These are phyloP conservation scores for Sordariomycetes sp. DNA, from an alignment of 2,329 filamentous ascomycete species.

Conservation along the genomic window DNA sequence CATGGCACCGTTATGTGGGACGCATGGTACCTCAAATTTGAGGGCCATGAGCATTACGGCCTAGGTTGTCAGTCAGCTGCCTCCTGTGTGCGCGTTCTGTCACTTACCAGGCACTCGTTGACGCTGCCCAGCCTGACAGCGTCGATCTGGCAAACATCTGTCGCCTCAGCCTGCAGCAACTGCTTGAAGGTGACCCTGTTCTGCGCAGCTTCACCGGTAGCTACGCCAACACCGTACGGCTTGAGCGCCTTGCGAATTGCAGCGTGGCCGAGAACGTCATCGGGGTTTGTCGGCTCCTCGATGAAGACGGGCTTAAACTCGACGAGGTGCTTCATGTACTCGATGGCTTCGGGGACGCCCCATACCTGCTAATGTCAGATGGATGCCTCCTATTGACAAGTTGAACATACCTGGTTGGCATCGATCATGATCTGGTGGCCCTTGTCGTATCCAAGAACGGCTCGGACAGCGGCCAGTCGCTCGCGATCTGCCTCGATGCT, in stretches of 20 bases:
- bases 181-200: constrained; percentile 94
- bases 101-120: constrained; percentile 72
- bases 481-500: constrained; percentile 62
- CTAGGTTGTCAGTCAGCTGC: too few relatives aligned
- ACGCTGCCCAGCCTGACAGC: constrained; percentile 84
- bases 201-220: constrained; percentile 92
- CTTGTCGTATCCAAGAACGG: constrained; percentile 72
- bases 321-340: constrained; percentile 72
- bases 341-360: constrained; percentile 83
- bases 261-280: constrained; percentile 83
- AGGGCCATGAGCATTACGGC: constrained; percentile 82
- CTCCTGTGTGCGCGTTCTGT: too few relatives aligned
- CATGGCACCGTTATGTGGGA: constrained; percentile 83
- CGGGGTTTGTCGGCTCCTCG: constrained; percentile 85
- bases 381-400: not conserved
- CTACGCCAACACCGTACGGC: constrained; percentile 69
- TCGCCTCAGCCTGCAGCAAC: constrained; percentile 67
- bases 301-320: constrained; percentile 92
- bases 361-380: constrained; percentile 41
- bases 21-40: constrained; percentile 71
- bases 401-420: constrained; percentile 57
- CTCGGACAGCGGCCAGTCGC: constrained; percentile 63
- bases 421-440: constrained; percentile 87
- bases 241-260: constrained; percentile 72
- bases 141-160: constrained; percentile 85